Base-by-base conservation (phyloP, 2,329 filamentous ascomycete genomes). In the Boeremia exigua region DNA sequence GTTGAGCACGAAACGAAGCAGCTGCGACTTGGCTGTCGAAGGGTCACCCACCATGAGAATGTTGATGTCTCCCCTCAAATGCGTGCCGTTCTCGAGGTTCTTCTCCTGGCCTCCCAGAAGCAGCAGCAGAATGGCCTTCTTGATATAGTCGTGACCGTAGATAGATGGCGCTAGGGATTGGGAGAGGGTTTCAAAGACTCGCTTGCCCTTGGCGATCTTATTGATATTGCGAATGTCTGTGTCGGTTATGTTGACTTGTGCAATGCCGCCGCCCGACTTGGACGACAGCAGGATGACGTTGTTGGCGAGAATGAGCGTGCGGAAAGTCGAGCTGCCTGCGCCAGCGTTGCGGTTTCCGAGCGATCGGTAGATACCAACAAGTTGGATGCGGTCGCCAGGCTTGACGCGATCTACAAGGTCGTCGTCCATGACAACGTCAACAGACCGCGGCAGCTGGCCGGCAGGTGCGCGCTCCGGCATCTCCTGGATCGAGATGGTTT, bases 11-110 rank as follows among this genome's bases (percentile, higher is more conserved):
- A 99, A 99, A 25, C 95, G 91, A 37, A 99, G 84, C 51, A 99
- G 84, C 74, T 99, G 95, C n/a, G 95, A 99, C 76, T 99, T 99
- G 57, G 95, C 95, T 0, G 95, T 99, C 0, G 95, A 99, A 3
- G 95, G 95, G 75, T 99, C 95, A 79, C 95, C 95, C 38, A 99
- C 94, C 95, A 99, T 98, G 46, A 99, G 83, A 64, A 99, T 96
- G 75, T 99, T 99, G 79, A 99, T 98, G 71, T 99, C 95, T 80
- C 95, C 95, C 84, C 95, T 89, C 74, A 99, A 79, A 84, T 99
- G 95, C 1, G 95, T 98, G 55, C 95, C 95, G 67, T 99, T 99
- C 61, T 98, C 95, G 53, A 99, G 78, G 70, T 99, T 99, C 83
- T 99, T 99, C 81, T 99, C 95, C 84, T 96, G 92, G 55, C 95